phyloP scores from a whole-genome alignment of 495 filamentous ascomycete genomes.

The Thermothielavioides terrestris region DNA sequence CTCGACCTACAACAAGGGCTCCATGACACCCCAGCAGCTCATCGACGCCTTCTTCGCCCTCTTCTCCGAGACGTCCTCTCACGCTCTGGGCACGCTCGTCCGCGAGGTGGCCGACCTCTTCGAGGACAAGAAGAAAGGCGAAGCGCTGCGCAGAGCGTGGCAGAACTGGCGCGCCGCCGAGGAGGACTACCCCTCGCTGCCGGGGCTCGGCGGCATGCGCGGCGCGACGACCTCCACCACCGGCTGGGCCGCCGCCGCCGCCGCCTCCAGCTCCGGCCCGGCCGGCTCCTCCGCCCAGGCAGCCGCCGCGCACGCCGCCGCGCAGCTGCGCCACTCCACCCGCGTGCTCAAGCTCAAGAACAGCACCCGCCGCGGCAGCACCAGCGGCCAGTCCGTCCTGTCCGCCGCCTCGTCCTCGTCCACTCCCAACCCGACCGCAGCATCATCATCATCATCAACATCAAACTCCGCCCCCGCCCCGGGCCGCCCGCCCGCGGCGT shows the following conservation, averaged over 20 bases:
- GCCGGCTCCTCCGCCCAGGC: conserved; percentile 23
- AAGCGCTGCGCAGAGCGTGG: conserved; percentile 70
- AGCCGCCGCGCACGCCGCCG: conserved; percentile 23
- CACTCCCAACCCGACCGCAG: conserved; percentile 32
- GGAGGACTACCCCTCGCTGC: conserved; percentile 90
- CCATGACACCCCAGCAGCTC: conserved; percentile 60
- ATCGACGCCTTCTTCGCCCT: conserved; percentile 73
- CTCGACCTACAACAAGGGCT: conserved; percentile 60
- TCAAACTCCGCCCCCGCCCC: conserved; percentile 14
- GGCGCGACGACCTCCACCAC: conserved; percentile 38
- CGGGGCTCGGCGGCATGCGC: conserved; percentile 55
- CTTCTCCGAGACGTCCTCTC: conserved; percentile 65
- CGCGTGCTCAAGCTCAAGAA: conserved; percentile 42
- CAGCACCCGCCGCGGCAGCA: conserved; percentile 33
- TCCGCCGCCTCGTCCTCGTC: conserved; percentile 40
- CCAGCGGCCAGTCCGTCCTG: conserved; percentile 10
- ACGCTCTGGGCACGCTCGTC: conserved; percentile 78
- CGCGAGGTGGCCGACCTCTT: conserved; percentile 92
- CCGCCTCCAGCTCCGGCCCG: conserved; percentile 6
- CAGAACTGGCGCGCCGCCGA: conserved; percentile 91
- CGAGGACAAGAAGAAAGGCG: conserved; percentile 67
- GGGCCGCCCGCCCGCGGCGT: conserved; percentile 14
- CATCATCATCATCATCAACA: conserved; percentile 32
- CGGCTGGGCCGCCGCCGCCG: conserved; percentile 45
- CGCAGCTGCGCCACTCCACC: conserved; percentile 30